phyloP scores from a whole-genome alignment of 495 filamentous ascomycete species.

The Xylaria acuta region DNA sequence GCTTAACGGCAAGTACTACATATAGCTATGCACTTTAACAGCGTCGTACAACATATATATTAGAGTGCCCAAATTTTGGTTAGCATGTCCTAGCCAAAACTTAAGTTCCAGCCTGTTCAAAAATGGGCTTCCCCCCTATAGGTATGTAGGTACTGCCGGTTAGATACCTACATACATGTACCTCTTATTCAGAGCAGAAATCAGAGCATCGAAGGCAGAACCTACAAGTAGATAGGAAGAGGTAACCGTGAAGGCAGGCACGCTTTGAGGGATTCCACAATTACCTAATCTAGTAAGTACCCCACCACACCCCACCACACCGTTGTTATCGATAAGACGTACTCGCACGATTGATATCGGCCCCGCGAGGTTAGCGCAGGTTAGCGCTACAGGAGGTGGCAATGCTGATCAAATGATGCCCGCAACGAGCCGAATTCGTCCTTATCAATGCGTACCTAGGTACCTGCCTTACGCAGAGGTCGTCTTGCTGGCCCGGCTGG shows the following conservation, averaged over 20 bases:
- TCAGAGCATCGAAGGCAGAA: background rate
- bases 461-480: no score
- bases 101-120: no score
- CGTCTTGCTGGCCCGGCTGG: background rate
- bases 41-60: no score
- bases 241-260: background rate
- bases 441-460: background rate
- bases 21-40: no score
- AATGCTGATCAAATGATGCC: conserved; percentile 9
- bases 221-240: no score
- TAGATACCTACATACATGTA: no score
- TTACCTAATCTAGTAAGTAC: background rate
- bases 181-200: no score
- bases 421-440: conserved; percentile 6
- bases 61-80: no score
- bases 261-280: background rate
- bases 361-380: background rate
- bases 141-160: no score
- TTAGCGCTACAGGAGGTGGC: conserved; percentile 7
- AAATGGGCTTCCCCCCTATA: no score
- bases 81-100: no score
- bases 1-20: no score
- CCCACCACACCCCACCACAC: background rate
- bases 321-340: background rate
- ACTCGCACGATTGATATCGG: background rate